phyloP scores from a whole-genome alignment of 805 yeast genomes.

The Hyphopichia homilentoma region DNA sequence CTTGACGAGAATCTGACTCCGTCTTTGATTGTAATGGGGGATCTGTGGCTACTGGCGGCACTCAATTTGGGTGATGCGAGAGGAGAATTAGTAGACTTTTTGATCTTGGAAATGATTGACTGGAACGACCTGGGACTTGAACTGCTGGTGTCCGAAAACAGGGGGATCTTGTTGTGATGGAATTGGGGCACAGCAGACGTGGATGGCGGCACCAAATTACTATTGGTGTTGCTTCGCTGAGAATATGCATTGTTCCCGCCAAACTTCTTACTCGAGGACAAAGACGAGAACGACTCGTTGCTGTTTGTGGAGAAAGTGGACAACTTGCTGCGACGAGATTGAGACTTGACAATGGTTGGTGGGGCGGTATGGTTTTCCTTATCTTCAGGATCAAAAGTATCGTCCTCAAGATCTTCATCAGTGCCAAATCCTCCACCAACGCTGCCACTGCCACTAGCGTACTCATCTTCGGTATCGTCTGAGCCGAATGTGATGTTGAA shows the following conservation, averaged over 20 bases:
- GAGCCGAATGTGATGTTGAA: slow-evolving; percentile 35
- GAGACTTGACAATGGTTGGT: not conserved
- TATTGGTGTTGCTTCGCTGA: not conserved
- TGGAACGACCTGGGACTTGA: slow-evolving; percentile 32
- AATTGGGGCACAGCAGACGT: not conserved
- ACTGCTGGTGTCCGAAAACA: slow-evolving; percentile 3
- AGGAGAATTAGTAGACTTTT: slow-evolving; percentile 13
- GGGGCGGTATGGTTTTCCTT: slow-evolving; percentile 1
- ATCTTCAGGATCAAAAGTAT: slow-evolving; percentile 4
- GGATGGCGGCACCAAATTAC: not conserved
- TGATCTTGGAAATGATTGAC: slow-evolving; percentile 26
- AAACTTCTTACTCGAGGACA: no score
- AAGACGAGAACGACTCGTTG: not conserved
- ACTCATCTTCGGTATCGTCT: slow-evolving; percentile 26
- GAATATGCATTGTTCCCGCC: not conserved
- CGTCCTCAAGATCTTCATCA: slow-evolving; percentile 14
- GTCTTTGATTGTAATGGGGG: slow-evolving; percentile 4
- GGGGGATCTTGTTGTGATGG: slow-evolving; percentile 4
- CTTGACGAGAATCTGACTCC: slow-evolving; percentile 71
- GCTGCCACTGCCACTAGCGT: slow-evolving; percentile 19
- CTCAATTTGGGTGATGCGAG: not conserved
- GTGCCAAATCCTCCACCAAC: slow-evolving; percentile 40
- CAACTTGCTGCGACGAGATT: not conserved
- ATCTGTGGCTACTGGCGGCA: slow-evolving; percentile 1
- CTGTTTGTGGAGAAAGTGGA: no score